Percentiles rank a stretch among this genome's conserved stretches.
These are phyloP conservation scores for Candida qinlingensis DNA, from an alignment of 805 yeast genomes.

Conservation along the genomic window DNA sequence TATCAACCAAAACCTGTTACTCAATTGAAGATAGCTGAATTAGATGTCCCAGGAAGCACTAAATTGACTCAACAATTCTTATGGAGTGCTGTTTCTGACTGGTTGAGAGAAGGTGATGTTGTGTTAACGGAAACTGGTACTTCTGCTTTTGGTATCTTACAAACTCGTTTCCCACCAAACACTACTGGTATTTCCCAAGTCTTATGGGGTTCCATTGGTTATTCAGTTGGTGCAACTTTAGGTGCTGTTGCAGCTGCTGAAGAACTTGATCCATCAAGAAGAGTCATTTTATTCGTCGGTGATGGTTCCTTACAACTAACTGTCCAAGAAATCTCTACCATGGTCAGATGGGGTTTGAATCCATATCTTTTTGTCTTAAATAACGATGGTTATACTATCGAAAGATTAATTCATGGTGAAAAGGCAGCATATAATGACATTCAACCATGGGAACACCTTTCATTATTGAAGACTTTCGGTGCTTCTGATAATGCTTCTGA, in stretches of 20 bases:
- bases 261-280: conserved; percentile 53
- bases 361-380: conserved; percentile 67
- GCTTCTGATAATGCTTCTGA: conserved; percentile 43
- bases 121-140: conserved; percentile 73
- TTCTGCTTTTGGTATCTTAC: conserved; percentile 66
- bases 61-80: conserved; percentile 61
- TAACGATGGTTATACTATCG: conserved; percentile 73
- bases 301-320: conserved; percentile 75
- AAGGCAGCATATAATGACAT: conserved; percentile 60
- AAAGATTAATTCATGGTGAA: conserved; percentile 67
- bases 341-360: conserved; percentile 59
- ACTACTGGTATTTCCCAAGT: conserved; percentile 68
- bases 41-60: conserved; percentile 38
- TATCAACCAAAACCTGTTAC: conserved; percentile 56
- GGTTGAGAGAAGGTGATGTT: conserved; percentile 63
- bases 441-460: conserved; percentile 64
- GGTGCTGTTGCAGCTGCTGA: conserved; percentile 21
- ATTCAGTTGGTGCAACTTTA: conserved; percentile 23
- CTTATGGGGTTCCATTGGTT: conserved; percentile 74
- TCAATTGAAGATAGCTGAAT: conserved; percentile 38
- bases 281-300: conserved; percentile 66
- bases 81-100: conserved; percentile 59
- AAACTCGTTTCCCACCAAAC: conserved; percentile 57
- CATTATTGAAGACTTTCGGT: conserved; percentile 45
- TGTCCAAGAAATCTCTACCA: conserved; percentile 66